Evolutionary conservation across 1,139 yeast genomes (phyloP), one percentile per base, ranked within the genome.

Genomic region (Candida pseudoviswanathii): DNA sequence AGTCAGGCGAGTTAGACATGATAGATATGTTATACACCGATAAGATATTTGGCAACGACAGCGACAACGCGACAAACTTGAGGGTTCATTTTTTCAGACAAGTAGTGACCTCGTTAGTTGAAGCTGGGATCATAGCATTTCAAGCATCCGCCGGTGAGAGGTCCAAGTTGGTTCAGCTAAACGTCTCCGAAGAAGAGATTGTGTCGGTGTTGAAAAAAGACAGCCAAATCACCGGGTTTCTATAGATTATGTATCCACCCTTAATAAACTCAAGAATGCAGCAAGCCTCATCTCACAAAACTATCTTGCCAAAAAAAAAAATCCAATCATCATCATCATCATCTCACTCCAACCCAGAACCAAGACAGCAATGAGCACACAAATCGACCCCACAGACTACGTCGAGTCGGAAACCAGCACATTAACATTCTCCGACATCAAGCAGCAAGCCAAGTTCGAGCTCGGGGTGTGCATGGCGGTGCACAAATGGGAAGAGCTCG

Each of bases 401-500:
- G 75, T 77, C 5, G 78, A 74, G 58, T 77, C 70, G 3, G 77
- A 66, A 48, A 78, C 62, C 39, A 71, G 67, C 9, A 56, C 62
- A 5, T 72, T 90, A 47, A 66, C 63, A 42, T 84, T 90, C 55
- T 65, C 66, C 5, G 85, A 87, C 55, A 85, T 79, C 50, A 81
- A 78, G 57, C 86, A 84, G 55, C 96, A 88, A 66, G 91, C 87
- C 25, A 84, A 87, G 57, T 91, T 94, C 61, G 98, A 92, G 67
- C 78, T 94, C n/a, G 98, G 97, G 7, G 94, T 89, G 1, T 86
- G 97, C 44, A 87, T 92, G 96, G 85, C 89, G 36, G 69, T 94
- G 11, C 82, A 91, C 67, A 79, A 81, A 54, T 94, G 99, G 99
- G 96, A 90, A 54, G 94, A 89, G 42, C 75, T 94, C 50, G 78